Conservation (phyloP, 495 filamentous ascomycete species). For the Cladorrhinum samala region DNA sequence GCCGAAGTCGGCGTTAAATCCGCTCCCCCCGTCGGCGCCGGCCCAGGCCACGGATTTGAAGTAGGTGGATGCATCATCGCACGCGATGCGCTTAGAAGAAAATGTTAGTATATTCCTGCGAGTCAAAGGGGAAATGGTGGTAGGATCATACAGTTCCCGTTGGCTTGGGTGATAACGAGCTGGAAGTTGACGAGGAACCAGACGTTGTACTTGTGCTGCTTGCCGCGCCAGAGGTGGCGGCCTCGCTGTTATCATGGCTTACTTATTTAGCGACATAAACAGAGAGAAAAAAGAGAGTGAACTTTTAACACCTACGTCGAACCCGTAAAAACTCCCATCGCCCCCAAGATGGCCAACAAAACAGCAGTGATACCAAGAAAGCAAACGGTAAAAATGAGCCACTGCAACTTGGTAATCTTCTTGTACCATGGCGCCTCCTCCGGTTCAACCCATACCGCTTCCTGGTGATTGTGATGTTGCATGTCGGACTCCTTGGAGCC, state of each 20-base stretch:
- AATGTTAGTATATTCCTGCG: too few species aligned
- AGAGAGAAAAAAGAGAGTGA: neutral
- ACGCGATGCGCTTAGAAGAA: conserved; percentile 8
- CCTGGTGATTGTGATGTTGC: neutral
- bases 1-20: neutral
- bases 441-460: conserved; percentile 17
- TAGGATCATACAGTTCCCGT: conserved; percentile 5
- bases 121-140: neutral
- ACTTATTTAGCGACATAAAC: too few species aligned
- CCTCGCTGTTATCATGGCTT: too few species aligned
- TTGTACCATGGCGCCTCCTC: conserved; percentile 21
- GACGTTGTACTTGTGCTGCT: neutral
- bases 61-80: conserved; percentile 15
- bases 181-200: neutral
- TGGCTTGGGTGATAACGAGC: conserved; percentile 2
- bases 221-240: neutral
- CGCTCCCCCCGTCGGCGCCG: neutral
- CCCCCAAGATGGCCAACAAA: conserved; percentile 25
- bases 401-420: conserved; percentile 11
- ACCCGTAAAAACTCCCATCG: conserved; percentile 14
- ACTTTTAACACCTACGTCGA: conserved; percentile 14
- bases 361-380: conserved; percentile 20
- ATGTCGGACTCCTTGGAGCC: conserved; percentile 11
- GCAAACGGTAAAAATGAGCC: conserved; percentile 13
- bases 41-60: conserved; percentile 11